phyloP scores from a whole-genome alignment of 192 early-diverging fungal species.

The Lunasporangiospora selenospora region DNA sequence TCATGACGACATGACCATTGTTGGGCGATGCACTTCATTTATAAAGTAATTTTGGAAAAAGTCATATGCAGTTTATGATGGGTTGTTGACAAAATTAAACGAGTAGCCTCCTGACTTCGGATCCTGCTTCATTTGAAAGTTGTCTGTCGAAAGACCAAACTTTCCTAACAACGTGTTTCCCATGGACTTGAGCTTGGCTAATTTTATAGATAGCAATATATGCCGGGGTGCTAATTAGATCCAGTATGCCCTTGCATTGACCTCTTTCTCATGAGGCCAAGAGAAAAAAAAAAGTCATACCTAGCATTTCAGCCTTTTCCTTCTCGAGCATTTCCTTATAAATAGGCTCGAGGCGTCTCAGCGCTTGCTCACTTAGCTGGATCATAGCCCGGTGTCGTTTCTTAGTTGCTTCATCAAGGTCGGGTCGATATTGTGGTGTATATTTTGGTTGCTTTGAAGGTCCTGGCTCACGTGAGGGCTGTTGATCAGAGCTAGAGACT shows the following conservation, averaged over 20 bases:
- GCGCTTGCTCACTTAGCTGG: slow-evolving; percentile 48
- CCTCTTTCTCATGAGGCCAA: neutral
- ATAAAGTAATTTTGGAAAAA: too few species aligned
- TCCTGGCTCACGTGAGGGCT: neutral
- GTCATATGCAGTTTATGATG: too few species aligned
- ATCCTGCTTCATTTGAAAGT: slow-evolving; percentile 73
- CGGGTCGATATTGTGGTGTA: neutral
- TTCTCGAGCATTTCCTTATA: slow-evolving; percentile 60
- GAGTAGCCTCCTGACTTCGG: slow-evolving; percentile 59
- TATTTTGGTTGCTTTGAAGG: neutral
- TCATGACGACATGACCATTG: too few species aligned
- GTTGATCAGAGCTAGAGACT: neutral
- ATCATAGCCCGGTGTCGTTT: slow-evolving; percentile 45
- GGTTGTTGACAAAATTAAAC: slow-evolving; percentile 70
- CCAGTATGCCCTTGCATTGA: neutral
- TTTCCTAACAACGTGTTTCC: slow-evolving; percentile 77
- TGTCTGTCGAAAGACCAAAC: slow-evolving; percentile 75
- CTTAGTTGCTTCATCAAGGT: slow-evolving; percentile 40
- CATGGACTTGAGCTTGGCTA: slow-evolving; percentile 72
- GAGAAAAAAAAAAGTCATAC: slow-evolving; percentile 4
- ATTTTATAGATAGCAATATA: slow-evolving; percentile 9
- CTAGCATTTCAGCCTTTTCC: slow-evolving; percentile 76
- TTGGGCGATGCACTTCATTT: too few species aligned
- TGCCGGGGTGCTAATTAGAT: neutral
- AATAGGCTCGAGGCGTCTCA: slow-evolving; percentile 50